Conservation (phyloP, 1,139 yeast species). For the Sporopachydermia cereana region DNA sequence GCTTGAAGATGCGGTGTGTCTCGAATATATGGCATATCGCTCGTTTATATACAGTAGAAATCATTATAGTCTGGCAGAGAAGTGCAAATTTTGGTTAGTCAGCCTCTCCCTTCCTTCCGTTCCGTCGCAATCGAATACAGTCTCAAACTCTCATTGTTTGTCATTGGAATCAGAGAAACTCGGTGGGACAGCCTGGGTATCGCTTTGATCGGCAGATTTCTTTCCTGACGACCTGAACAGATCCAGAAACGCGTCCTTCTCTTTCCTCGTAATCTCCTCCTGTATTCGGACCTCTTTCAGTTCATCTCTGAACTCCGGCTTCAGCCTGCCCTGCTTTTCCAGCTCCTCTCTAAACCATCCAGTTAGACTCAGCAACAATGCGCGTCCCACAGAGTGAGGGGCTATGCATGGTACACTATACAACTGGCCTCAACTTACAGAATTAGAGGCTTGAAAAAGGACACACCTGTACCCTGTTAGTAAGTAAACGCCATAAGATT, state of each 20-base stretch:
- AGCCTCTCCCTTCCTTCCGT: no score
- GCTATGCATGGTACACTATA: conserved; percentile 11
- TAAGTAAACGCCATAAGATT: no score
- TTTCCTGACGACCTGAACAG: conserved; percentile 5
- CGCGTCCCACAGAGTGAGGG: conserved; percentile 8
- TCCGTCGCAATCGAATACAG: no score
- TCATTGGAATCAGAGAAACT: no score
- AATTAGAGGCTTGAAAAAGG: conserved; percentile 64
- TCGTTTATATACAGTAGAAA: no score
- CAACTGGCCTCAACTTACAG: conserved; percentile 34
- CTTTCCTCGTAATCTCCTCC: neutral
- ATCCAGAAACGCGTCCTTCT: neutral
- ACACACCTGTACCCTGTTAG: conserved; percentile 45
- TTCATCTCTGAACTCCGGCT: conserved; percentile 11
- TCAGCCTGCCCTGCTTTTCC: conserved; percentile 52
- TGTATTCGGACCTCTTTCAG: neutral
- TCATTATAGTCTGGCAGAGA: no score
- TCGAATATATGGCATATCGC: no score
- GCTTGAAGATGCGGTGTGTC: no score
- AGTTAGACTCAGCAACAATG: neutral
- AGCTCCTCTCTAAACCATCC: conserved; percentile 48
- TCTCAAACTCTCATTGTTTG: no score
- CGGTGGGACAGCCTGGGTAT: no score
- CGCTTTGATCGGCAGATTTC: no score
- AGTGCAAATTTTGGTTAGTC: no score